phyloP scores from a whole-genome alignment of 2,329 filamentous ascomycete species.

The Trichoderma atrobrunneum region DNA sequence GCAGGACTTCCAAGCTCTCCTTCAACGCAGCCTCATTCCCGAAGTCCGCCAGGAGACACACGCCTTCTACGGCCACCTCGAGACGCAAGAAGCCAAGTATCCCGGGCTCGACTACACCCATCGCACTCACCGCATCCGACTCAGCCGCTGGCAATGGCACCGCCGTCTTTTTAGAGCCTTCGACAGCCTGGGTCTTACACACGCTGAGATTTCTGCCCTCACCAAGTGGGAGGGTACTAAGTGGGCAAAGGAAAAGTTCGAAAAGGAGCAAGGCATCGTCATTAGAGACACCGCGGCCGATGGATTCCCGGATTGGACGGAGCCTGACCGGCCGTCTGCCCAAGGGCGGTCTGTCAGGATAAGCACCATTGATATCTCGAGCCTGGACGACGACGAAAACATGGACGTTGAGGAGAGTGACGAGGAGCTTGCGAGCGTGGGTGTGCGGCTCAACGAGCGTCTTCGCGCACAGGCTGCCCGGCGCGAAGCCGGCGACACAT shows the following conservation, averaged over 20 bases:
- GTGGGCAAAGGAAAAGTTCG: conserved; percentile 78
- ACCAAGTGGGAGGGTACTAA: conserved; percentile 82
- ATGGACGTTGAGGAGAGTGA: conserved; percentile 52
- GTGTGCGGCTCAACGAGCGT: conserved; percentile 61
- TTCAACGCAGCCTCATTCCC: conserved; percentile 68
- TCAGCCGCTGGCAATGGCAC: conserved; percentile 75
- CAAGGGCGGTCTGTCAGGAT: conserved; percentile 14
- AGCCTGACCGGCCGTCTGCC: conserved; percentile 26
- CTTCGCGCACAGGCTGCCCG: conserved; percentile 62
- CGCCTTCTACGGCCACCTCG: conserved; percentile 74
- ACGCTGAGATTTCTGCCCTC: conserved; percentile 65
- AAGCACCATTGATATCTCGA: conserved; percentile 8
- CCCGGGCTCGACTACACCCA: conserved; percentile 77
- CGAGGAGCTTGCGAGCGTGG: conserved; percentile 53
- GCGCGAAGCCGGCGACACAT: conserved; percentile 58
- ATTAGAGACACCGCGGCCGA: conserved; percentile 72
- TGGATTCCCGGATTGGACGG: conserved; percentile 59
- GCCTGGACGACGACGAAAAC: conserved; percentile 31
- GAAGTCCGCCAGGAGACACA: conserved; percentile 78
- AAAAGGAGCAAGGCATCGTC: conserved; percentile 67
- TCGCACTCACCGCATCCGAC: conserved; percentile 70
- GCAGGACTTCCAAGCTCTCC: conserved; percentile 65
- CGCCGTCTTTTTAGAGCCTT: conserved; percentile 73
- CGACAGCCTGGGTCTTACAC: conserved; percentile 65
- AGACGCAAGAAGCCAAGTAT: conserved; percentile 77